Evolutionary conservation across 768 basidiomycete species (phyloP), one percentile per base, ranked within the genome.

Genomic region (Arthromyces matolae): DNA sequence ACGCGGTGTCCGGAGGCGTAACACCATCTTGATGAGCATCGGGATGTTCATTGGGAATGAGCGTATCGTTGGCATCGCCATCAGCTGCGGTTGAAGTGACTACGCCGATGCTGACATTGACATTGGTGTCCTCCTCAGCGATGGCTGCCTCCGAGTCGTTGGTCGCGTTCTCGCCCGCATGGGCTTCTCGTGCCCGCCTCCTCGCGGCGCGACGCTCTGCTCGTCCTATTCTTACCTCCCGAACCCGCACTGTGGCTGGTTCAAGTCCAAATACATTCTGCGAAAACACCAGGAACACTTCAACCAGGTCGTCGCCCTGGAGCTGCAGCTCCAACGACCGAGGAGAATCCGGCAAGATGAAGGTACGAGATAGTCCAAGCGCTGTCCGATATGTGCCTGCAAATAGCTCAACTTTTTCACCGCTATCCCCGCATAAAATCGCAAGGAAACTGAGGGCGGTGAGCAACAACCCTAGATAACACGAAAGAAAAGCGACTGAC

Each of bases 191-290:
- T 12, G 86, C 83, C 43, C 91, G 76, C 47, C 93, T 76, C 27
- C 92, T 75, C 18, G 91, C 89, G 9, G 91, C 90, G 50, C 93
- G 70, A 25, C 92, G 78, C 64, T 93, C 93, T 2, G 89, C 88
- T 4, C 92, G 81, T 6, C 89, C 92, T 35, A 94, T 91, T 27
- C 93, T 78, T 19, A 95, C 92, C 64, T 95, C 93, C 4, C 92
- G 83, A n/a, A 95, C 92, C 22, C 92, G 80, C 16, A 95, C 92
- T 0, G 93, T 95, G 2, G 91, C 91, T 8, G 92, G 92, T 62
- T 94, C 92, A 29, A 94, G 69, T 9, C 93, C 92, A 60, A 94
- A 94, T 23, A 94, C 88, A 53, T 92, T 93, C 62, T 93, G 90
- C 2, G 84, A 80, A 61, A 94, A 94, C 3, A 94, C 87, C 23